A percentile compares a stretch with the other conserved stretches of the same genome.
Evolutionary conservation across 768 basidiomycete genomes (phyloP).

Genomic region (Collybia nuda): DNA sequence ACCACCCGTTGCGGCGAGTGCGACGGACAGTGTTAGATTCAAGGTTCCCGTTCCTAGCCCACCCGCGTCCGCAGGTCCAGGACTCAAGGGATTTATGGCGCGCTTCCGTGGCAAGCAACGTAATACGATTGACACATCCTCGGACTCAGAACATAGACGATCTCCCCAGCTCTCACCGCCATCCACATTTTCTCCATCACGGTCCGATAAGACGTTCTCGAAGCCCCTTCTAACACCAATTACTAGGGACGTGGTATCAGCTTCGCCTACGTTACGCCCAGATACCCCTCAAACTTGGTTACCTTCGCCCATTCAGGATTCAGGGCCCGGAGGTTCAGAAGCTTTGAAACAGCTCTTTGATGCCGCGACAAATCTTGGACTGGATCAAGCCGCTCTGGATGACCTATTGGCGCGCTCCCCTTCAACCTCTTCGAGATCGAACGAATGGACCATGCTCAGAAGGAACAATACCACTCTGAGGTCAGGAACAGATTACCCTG

Average conservation of each 20-base stretch:
- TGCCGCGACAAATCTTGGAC: constrained; percentile 72
- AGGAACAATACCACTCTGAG: constrained; percentile 41
- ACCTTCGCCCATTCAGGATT: constrained; percentile 13
- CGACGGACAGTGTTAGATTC: constrained; percentile 49
- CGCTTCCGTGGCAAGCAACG: constrained; percentile 62
- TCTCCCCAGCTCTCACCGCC: constrained; percentile 28
- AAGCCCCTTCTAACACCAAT: constrained; percentile 16
- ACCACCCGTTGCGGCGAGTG: constrained; percentile 34
- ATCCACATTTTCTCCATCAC: constrained; percentile 29
- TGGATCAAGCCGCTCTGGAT: constrained; percentile 70
- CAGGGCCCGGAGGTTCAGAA: constrained; percentile 27
- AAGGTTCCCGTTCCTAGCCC: constrained; percentile 59
- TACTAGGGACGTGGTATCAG: constrained; percentile 27
- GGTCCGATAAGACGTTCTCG: constrained; percentile 26
- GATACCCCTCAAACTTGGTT: constrained; percentile 13
- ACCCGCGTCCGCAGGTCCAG: constrained; percentile 72
- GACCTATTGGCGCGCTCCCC: constrained; percentile 72
- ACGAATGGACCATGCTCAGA: constrained; percentile 43
- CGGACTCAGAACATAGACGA: constrained; percentile 23
- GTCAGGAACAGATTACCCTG: constrained; percentile 24
- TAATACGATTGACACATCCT: constrained; percentile 30
- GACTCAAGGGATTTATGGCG: constrained; percentile 79
- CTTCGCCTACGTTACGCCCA: constrained; percentile 16
- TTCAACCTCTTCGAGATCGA: constrained; percentile 57
- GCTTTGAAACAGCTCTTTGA: constrained; percentile 70